These are phyloP conservation scores for Priceomyces medius DNA, from an alignment of 805 yeast genomes.

Conservation along the genomic window DNA sequence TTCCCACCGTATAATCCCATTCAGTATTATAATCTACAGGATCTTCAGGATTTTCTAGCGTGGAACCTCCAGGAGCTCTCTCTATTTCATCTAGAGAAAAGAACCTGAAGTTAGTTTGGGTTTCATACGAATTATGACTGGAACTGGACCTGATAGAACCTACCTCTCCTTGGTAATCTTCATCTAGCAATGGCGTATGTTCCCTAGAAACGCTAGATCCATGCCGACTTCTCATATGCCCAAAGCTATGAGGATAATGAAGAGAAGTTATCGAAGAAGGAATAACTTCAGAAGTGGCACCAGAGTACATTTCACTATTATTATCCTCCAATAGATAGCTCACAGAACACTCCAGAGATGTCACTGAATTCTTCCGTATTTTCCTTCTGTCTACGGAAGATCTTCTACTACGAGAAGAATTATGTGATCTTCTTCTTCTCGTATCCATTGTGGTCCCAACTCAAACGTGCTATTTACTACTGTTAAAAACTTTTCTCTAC, in stretches of 20 bases:
- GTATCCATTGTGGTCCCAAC: neutral
- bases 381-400: constrained; percentile 22
- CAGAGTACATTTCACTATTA: constrained; percentile 69
- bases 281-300: constrained; percentile 71
- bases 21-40: constrained; percentile 70
- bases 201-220: constrained; percentile 24
- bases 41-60: constrained; percentile 55
- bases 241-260: constrained; percentile 64
- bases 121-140: constrained; percentile 38
- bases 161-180: constrained; percentile 29
- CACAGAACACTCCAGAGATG: constrained; percentile 29
- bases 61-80: constrained; percentile 84
- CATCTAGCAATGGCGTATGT: constrained; percentile 35
- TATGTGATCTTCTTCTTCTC: constrained; percentile 5
- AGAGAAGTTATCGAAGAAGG: constrained; percentile 78
- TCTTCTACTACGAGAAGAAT: constrained; percentile 15
- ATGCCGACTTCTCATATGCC: constrained; percentile 19
- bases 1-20: constrained; percentile 66
- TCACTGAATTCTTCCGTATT: constrained; percentile 27
- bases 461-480: too few species aligned
- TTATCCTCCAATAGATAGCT: constrained; percentile 51
- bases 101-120: constrained; percentile 61
- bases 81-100: constrained; percentile 83
- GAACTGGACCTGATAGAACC: constrained; percentile 33
- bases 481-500: neutral